phyloP scores from a whole-genome alignment of 495 filamentous ascomycete species.

The Penicillium longicatenatum region DNA sequence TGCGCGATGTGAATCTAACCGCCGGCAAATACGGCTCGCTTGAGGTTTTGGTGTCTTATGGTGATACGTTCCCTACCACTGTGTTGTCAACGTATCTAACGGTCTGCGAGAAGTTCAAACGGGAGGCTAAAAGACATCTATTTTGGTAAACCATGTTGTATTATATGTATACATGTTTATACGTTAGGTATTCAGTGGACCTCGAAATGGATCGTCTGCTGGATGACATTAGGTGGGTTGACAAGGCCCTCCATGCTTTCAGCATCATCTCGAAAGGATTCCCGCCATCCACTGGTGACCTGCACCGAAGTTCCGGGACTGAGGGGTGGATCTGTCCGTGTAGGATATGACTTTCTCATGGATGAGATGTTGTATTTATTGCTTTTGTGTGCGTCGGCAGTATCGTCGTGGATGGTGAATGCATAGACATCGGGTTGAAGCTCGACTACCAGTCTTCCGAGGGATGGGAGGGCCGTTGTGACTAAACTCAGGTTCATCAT shows the following conservation, averaged over 20 bases:
- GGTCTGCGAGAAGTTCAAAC: neutral
- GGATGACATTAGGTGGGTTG: constrained; percentile 22
- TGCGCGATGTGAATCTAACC: neutral
- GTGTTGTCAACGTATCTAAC: neutral
- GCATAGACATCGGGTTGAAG: constrained; percentile 27
- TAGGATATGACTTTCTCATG: constrained; percentile 12
- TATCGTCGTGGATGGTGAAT: constrained; percentile 31
- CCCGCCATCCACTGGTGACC: constrained; percentile 22
- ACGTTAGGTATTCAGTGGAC: constrained; percentile 10
- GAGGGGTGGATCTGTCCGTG: neutral
- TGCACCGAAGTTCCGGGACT: constrained; percentile 12
- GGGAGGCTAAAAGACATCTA: neutral
- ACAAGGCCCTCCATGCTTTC: constrained; percentile 29
- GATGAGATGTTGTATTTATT: constrained; percentile 23
- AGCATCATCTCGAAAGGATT: constrained; percentile 19
- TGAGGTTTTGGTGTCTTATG: constrained; percentile 1
- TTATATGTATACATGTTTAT: neutral
- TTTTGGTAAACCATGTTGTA: neutral
- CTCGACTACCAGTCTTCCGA: constrained; percentile 34
- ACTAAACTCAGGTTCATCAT: constrained; percentile 35
- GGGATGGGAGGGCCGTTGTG: constrained; percentile 30
- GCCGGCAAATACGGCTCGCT: neutral
- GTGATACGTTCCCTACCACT: neutral
- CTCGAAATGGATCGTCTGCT: constrained; percentile 29
- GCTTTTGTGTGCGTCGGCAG: constrained; percentile 3